Conservation (phyloP, 225 moss, liverwort and hornwort species). For the Sphagnum tenellum region DNA sequence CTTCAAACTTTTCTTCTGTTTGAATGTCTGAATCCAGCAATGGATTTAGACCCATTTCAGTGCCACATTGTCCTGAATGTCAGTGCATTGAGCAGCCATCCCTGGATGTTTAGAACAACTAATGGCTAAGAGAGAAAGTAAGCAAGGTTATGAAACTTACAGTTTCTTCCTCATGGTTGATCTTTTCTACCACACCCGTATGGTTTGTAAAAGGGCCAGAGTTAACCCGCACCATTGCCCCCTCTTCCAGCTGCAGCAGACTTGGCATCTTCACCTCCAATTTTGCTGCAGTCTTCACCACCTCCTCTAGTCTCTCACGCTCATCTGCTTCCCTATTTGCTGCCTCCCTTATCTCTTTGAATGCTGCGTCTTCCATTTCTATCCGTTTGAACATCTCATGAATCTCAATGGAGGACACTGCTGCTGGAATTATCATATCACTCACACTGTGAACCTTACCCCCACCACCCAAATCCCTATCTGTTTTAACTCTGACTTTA, state of each 20-base stretch:
- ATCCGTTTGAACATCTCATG: constrained; percentile 51
- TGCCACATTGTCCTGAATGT: too few species aligned
- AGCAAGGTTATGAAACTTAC: constrained; percentile 15
- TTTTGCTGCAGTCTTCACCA: constrained; percentile 21
- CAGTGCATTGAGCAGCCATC: background rate
- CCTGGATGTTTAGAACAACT: background rate
- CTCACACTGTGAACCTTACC: constrained; percentile 36
- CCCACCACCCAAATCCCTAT: too few species aligned
- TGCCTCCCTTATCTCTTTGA: constrained; percentile 49
- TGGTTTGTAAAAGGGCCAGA: constrained; percentile 79
- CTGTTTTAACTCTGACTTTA: too few species aligned
- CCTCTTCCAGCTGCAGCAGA: constrained; percentile 38
- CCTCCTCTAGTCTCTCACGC: constrained; percentile 32
- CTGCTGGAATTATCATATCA: constrained; percentile 81
- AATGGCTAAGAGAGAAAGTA: background rate
- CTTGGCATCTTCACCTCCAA: constrained; percentile 16
- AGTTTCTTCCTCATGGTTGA: constrained; percentile 43
- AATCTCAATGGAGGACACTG: constrained; percentile 66
- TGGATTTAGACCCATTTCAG: too few species aligned
- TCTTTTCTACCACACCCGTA: constrained; percentile 53
- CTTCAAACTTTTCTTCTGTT: background rate
- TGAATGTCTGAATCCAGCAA: too few species aligned
- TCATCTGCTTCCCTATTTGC: constrained; percentile 47
- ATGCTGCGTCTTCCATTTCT: constrained; percentile 54
- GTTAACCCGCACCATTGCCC: constrained; percentile 59